Evolutionary conservation across 805 yeast species (phyloP), one percentile per base, ranked within the genome.

Genomic region (Kregervanrija fluxuum): DNA sequence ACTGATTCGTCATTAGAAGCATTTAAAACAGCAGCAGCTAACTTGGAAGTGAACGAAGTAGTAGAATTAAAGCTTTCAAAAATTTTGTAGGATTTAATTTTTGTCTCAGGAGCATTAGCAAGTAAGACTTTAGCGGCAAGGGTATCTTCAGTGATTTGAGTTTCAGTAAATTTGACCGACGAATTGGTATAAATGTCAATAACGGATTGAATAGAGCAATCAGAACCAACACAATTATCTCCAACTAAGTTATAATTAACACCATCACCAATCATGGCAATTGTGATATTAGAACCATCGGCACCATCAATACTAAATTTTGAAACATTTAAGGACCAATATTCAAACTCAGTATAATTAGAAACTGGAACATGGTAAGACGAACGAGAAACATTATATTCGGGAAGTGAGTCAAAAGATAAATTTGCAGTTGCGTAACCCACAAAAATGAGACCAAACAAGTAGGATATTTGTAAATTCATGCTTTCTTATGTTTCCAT

Each of bases 221-320:
- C 5, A 17, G 5, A 17, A 17, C 22, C 22, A 17, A 17, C 22
- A 17, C 22, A 17, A 17, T 17, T 30, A 14, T 14, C 8, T 12
- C 35, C 38, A 39, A 43, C 30, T 3, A 30, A 12, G 10, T 43
- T 34, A n/a, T 28, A 30, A 17, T 43, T 43, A 14, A 43, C 32
- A 38, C 46, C 46, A 16, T 43, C 46, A 30, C 46, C 46, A 38
- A 43, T 43, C 3, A 43, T 14, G 5, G 37, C 46, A 43, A 43
- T 32, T 8, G 46, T 43, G 10, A 43, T 22, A 8, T 22, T 32
- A n/a, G 37, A 11, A 11, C 38, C 37, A 35, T 40, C 30, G 6
- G 43, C 43, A 14, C 33, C 4, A 11, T 11, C 8, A 11, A 32
- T 11, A 12, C 8, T 6, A 5, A 17, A 17, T n/a, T 40, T 40